Conservation (phyloP, 768 basidiomycete species). For the Mycena sanguinolenta region DNA sequence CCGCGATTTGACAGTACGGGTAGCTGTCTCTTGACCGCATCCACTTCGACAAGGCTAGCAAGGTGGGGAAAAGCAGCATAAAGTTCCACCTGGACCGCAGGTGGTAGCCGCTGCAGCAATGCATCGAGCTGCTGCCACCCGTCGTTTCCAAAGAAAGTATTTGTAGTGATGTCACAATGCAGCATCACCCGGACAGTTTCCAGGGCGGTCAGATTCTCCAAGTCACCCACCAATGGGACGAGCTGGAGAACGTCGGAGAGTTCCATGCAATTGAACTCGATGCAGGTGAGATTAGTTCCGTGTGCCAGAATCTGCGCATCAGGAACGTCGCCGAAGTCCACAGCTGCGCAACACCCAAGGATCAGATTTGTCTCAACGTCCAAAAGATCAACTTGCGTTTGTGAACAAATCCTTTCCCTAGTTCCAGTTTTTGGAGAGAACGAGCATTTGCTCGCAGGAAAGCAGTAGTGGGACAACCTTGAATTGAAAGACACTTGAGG, state of each 20-base stretch:
- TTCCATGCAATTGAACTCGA: neutral
- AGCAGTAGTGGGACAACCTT: neutral
- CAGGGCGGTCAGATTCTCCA: constrained; percentile 1
- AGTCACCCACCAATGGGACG: neutral
- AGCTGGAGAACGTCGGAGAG: neutral
- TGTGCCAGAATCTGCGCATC: neutral
- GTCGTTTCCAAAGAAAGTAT: too few relatives aligned
- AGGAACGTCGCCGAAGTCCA: neutral
- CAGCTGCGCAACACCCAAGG: neutral
- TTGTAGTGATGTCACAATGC: too few relatives aligned
- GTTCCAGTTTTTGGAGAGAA: neutral
- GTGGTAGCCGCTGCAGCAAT: neutral
- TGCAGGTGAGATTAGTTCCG: neutral
- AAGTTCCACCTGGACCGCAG: neutral
- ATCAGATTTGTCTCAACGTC: too few relatives aligned
- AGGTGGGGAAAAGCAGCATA: neutral
- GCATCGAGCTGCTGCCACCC: neutral
- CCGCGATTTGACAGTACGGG: too few relatives aligned
- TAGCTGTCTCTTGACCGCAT: too few relatives aligned
- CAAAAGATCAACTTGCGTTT: too few relatives aligned
- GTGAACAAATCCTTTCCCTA: too few relatives aligned
- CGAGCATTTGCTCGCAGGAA: constrained; percentile 3
- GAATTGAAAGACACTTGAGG: neutral
- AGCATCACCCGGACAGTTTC: neutral
- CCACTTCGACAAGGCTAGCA: too few relatives aligned